A percentile compares a stretch with the other conserved stretches of the same genome.
Conservation (phyloP, 73 alveolate genomes). For the Stentor coeruleus region DNA sequence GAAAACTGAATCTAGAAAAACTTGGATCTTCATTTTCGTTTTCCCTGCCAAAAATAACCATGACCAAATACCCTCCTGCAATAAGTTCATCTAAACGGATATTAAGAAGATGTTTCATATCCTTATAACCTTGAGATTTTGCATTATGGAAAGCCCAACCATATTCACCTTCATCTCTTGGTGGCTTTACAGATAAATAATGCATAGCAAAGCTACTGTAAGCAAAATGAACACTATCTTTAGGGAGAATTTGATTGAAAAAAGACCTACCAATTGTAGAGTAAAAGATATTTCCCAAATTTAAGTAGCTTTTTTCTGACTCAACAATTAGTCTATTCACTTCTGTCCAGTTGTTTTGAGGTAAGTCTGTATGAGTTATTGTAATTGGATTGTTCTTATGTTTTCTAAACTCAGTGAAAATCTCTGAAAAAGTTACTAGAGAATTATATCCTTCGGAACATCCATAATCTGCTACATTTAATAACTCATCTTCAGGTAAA, state of each 20-base stretch:
- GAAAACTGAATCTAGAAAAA: background rate
- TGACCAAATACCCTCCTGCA: background rate
- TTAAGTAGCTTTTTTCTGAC: background rate
- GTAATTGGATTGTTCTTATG: background rate
- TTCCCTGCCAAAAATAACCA: background rate
- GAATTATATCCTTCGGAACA: conserved; percentile 20
- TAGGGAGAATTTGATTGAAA: background rate
- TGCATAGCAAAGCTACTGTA: background rate
- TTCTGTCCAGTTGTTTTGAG: conserved; percentile 8
- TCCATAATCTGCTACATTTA: conserved; percentile 1
- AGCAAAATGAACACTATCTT: background rate
- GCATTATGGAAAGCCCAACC: background rate
- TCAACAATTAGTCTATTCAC: background rate
- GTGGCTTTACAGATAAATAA: background rate
- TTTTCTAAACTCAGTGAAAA: background rate
- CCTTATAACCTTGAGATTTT: background rate
- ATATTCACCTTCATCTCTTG: background rate
- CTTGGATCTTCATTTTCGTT: background rate
- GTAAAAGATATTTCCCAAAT: background rate
- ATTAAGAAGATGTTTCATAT: background rate
- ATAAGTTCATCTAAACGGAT: background rate
- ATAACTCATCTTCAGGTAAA: background rate
- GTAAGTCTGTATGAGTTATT: conserved; percentile 6
- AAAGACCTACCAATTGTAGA: conserved; percentile 4
- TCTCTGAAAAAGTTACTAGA: background rate